Evolutionary conservation across 805 yeast genomes (phyloP), one percentile per base, ranked within the genome.

Genomic region (Ogataea neopini): DNA sequence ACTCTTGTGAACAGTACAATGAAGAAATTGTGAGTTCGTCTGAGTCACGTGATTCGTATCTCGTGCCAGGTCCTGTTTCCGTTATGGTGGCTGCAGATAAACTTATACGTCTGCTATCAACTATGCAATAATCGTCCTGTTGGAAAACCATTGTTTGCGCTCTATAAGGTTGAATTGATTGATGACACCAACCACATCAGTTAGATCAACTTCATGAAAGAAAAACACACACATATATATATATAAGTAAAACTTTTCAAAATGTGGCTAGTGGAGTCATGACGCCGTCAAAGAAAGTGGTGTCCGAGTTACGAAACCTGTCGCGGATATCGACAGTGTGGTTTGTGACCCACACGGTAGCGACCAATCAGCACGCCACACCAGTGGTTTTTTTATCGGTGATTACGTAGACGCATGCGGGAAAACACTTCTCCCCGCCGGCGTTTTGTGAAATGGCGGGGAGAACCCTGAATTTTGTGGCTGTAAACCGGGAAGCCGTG

Each of bases 81-180:
- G n/a, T n/a, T n/a, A n/a, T n/a, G n/a, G n/a, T n/a, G n/a, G n/a
- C n/a, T n/a, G n/a, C n/a, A 34, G 11, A 34, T 17, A 18, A 34
- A 18, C 42, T 43, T 14, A 56, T 36, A 37, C 50, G 51, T 26
- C 48, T 56, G 53, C 48, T 56, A 42, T 58, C 61, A 35, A 58
- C 54, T 45, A 58, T 56, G 57, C 61, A 58, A 33, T 52, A 54
- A 11, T 54, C 52, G 41, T 58, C 61, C 43, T 58, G 61, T 38
- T 43, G 52, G 34, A 58, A 58, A 33, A 58, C 38, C 57, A 47
- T 45, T 19, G 11, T 23, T 17, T 41, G 17, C 36, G 30, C 30
- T 22, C 25, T 22, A 22, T 8, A 6, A 22, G 5, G 25, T 5
- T 22, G 25, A 8, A 30, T 9, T 4, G 34, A 30, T 30, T n/a